These are phyloP conservation scores for Termitomyces heimii DNA, from an alignment of 768 basidiomycete species.

Conservation along the genomic window DNA sequence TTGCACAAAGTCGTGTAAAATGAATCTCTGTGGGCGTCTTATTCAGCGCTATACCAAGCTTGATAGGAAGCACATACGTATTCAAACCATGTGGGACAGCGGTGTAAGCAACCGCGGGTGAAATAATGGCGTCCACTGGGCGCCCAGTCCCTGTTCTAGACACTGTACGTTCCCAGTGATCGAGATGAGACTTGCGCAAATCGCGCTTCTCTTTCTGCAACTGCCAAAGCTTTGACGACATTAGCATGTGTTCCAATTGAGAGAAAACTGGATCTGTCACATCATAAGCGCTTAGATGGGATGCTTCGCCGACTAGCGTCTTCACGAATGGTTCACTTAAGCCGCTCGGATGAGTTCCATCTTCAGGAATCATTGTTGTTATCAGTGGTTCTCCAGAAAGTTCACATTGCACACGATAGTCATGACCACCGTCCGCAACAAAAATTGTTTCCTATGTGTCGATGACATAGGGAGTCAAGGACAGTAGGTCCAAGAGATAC, in stretches of 20 bases:
- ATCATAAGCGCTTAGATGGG: constrained; percentile 35
- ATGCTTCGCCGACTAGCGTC: constrained; percentile 36
- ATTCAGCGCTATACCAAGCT: background rate
- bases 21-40: constrained; percentile 31
- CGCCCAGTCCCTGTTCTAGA: constrained; percentile 53
- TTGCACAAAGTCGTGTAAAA: constrained; percentile 65
- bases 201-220: constrained; percentile 44
- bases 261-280: constrained; percentile 17
- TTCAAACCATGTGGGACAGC: constrained; percentile 61
- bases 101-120: constrained; percentile 52
- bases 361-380: constrained; percentile 39
- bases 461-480: constrained; percentile 5
- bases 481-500: background rate
- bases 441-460: constrained; percentile 39
- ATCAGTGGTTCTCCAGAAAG: constrained; percentile 54
- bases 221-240: constrained; percentile 52
- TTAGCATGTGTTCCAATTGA: constrained; percentile 9
- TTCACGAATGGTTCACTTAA: constrained; percentile 38
- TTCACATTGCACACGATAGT: constrained; percentile 37
- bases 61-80: constrained; percentile 26
- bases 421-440: constrained; percentile 44
- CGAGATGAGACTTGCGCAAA: constrained; percentile 54
- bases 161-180: constrained; percentile 54
- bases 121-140: constrained; percentile 70
- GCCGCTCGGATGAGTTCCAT: constrained; percentile 15